phyloP scores from a whole-genome alignment of 257 asterid species.

The Datura wrightii region DNA sequence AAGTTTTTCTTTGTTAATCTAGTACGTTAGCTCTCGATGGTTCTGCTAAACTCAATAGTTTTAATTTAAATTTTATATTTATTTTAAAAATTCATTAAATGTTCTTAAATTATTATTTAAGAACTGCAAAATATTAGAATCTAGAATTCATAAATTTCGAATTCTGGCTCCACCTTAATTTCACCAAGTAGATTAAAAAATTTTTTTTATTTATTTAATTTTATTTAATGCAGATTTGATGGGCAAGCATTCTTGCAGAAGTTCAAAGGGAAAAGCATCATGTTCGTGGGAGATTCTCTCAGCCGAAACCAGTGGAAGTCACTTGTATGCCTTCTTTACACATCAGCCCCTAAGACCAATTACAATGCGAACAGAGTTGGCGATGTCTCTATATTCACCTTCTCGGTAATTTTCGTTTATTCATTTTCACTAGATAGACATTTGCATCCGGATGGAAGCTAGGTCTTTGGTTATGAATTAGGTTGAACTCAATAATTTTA shows the following conservation, averaged over 20 bases:
- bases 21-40: no score
- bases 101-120: no score
- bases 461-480: no score
- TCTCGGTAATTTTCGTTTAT: slow-evolving; percentile 33
- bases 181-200: background rate
- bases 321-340: slow-evolving; percentile 46
- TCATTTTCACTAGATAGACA: background rate
- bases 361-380: slow-evolving; percentile 41
- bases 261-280: slow-evolving; percentile 45
- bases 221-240: slow-evolving; percentile 39
- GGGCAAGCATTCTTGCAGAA: slow-evolving; percentile 43
- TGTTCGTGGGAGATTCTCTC: slow-evolving; percentile 54
- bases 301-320: slow-evolving; percentile 55
- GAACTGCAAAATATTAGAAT: background rate
- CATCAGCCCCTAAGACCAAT: slow-evolving; percentile 32
- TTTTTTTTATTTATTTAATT: background rate
- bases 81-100: no score
- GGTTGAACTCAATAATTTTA: no score
- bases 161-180: background rate
- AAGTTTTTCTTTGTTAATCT: background rate
- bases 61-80: no score
- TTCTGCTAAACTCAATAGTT: no score
- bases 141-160: background rate
- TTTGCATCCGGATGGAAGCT: background rate
- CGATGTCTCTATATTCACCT: slow-evolving; percentile 34